phyloP scores from a whole-genome alignment of 768 basidiomycete species.

The Pleurotus pulmonarius region DNA sequence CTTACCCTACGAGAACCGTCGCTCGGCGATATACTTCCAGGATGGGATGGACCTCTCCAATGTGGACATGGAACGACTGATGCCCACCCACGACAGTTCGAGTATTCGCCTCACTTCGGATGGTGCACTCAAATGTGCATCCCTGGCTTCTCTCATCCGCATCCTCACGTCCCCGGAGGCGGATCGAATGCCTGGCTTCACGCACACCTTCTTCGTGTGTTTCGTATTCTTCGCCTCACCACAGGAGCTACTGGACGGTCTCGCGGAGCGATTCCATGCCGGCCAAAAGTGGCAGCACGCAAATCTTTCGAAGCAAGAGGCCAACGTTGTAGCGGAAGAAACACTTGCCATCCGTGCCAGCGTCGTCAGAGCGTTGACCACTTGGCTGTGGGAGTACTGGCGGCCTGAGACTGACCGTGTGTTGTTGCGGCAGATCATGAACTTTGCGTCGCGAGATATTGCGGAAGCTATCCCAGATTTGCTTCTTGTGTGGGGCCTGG shows the following conservation, averaged over 20 bases:
- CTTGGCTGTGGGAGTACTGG: constrained; percentile 76
- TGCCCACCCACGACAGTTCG: constrained; percentile 3
- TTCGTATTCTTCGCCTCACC: constrained; percentile 69
- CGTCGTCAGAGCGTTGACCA: constrained; percentile 56
- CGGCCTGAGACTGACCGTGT: constrained; percentile 43
- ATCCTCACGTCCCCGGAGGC: constrained; percentile 41
- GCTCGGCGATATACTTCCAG: constrained; percentile 1
- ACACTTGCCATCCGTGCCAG: constrained; percentile 49
- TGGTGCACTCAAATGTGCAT: constrained; percentile 26
- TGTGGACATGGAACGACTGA: neutral
- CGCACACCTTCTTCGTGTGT: constrained; percentile 59
- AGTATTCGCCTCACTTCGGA: constrained; percentile 21
- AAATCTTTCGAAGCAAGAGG: constrained; percentile 27
- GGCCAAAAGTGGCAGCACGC: constrained; percentile 19
- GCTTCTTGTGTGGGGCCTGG: neutral
- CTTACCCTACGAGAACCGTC: neutral
- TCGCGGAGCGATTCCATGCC: constrained; percentile 44
- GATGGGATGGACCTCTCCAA: neutral
- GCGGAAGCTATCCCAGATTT: neutral
- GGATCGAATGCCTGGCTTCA: constrained; percentile 37
- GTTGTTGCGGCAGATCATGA: constrained; percentile 20
- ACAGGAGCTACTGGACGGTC: constrained; percentile 31
- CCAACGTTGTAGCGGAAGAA: constrained; percentile 33
- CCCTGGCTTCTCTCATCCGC: constrained; percentile 38
- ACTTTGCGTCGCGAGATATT: neutral